Evolutionary conservation across 2,329 filamentous ascomycete genomes (phyloP), one percentile per base, ranked within the genome.

Genomic region (Gaeumannomyces sp.): DNA sequence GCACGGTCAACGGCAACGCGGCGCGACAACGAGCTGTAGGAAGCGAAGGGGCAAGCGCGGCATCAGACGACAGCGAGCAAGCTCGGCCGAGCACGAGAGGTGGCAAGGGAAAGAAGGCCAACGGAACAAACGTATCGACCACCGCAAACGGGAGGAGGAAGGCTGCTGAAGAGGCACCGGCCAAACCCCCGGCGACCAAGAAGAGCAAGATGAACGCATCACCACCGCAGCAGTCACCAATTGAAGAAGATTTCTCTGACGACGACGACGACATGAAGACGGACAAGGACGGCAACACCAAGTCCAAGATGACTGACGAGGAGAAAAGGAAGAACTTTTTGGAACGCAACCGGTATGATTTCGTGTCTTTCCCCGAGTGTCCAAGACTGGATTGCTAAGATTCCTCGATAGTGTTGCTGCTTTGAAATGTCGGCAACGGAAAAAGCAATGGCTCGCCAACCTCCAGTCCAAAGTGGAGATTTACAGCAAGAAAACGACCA

Each of bases 251-350:
- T 35, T 53, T 53, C 45, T 53, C 67, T 70, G 61, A 82, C 6
- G 80, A 83, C n/a, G 83, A 86, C 2, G 81, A 86, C 5, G 80
- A 84, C 6, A 80, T 84, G 5, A 63, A 82, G 64, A 73, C 82
- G 68, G 84, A 81, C 60, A 83, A 85, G 62, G 81, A 85, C 7
- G 83, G 82, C 57, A 86, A 89, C 71, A 80, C 81, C 58, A 90
- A 88, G 76, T 73, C 76, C 0, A 97, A 97, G 81, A 96, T 97
- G 92, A 97, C 93, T 0, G 95, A 98, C 65, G 95, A 98, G 73
- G 95, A 99, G 80, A 99, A 99, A 81, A 86, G 95, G 58, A 97
- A 96, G 80, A 99, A 98, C 75, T 99, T 99, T 76, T 81, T 99
- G 2, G 95, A 99, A 74, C 85, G 95, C 33, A 99, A 99, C 76